Percentiles rank a stretch among this genome's conserved stretches.
Conservation (phyloP, 2,329 filamentous ascomycete species). For the Penicillium corylophilum region DNA sequence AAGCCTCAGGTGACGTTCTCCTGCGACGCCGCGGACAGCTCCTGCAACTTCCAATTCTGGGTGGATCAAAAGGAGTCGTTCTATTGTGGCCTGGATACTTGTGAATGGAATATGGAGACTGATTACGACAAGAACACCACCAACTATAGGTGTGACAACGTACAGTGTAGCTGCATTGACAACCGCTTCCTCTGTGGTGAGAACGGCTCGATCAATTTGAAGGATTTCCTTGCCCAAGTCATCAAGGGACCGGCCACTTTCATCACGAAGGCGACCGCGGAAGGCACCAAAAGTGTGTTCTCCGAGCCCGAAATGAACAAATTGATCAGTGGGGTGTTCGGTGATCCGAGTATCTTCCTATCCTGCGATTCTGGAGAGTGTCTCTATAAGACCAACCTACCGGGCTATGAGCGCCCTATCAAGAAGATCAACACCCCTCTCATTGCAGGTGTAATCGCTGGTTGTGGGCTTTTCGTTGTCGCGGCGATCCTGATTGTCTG, state of each 20-base stretch:
- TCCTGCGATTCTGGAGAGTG: conserved; percentile 86
- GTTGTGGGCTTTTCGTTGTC: conserved; percentile 82
- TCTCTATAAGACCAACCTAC: conserved; percentile 86
- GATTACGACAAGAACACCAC: conserved; percentile 74
- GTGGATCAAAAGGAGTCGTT: conserved; percentile 92
- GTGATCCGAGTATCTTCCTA: conserved; percentile 83
- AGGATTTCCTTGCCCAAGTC: conserved; percentile 76
- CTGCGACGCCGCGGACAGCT: conserved; percentile 70
- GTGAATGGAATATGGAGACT: conserved; percentile 69
- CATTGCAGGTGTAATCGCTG: conserved; percentile 90
- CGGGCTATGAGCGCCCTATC: conserved; percentile 82
- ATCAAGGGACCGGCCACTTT: conserved; percentile 90
- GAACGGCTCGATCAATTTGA: conserved; percentile 85
- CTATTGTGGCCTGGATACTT: conserved; percentile 86
- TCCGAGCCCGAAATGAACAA: conserved; percentile 90
- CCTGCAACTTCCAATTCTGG: conserved; percentile 99
- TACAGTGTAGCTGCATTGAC: conserved; percentile 83
- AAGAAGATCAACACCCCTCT: conserved; percentile 96
- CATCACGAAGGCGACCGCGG: conserved; percentile 61
- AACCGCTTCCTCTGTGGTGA: conserved; percentile 94
- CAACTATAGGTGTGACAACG: conserved; percentile 77
- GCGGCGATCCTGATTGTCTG: conserved; percentile 78
- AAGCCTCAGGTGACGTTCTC: conserved; percentile 93
- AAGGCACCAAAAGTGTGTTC: conserved; percentile 70
- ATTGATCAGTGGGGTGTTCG: conserved; percentile 83